Evolutionary conservation across 495 filamentous ascomycete genomes (phyloP).

Genomic region (Terfezia claveryi): DNA sequence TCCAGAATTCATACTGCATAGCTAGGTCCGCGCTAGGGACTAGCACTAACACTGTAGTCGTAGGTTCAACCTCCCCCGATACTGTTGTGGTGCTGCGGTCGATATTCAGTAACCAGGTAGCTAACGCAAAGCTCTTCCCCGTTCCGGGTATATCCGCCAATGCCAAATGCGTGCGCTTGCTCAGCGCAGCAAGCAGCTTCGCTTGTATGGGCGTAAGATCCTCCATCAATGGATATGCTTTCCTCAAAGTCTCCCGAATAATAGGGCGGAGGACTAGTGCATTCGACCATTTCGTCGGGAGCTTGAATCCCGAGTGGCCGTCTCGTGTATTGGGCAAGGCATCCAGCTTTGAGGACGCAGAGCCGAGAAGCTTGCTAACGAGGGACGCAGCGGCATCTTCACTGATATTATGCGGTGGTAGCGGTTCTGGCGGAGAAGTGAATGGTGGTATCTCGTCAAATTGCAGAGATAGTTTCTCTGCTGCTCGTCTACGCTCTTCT

Average conservation of each 20-base stretch:
- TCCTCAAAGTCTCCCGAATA: not conserved
- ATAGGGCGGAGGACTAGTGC: not conserved
- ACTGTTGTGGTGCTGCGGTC: conserved; percentile 4
- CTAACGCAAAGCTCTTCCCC: conserved; percentile 17
- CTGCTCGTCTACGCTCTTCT: no score
- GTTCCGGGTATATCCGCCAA: conserved; percentile 8
- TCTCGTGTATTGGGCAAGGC: no score
- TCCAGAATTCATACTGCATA: conserved; percentile 9
- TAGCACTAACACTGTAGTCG: conserved; percentile 15
- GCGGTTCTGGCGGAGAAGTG: no score
- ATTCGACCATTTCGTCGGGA: not conserved
- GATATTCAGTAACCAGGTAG: conserved; percentile 12
- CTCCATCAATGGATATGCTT: not conserved
- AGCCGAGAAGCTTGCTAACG: no score
- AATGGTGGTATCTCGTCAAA: no score
- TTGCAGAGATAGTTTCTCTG: no score
- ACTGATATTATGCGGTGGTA: no score
- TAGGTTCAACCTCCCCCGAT: conserved; percentile 1
- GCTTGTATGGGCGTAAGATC: conserved; percentile 4
- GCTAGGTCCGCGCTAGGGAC: conserved; percentile 15
- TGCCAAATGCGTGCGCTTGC: conserved; percentile 9
- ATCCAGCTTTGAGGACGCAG: no score
- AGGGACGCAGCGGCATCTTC: no score
- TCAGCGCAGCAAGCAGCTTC: conserved; percentile 6
- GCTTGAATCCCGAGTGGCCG: not conserved